Conservation (phyloP, 139 green algal species). For the Chlorella sp. region DNA sequence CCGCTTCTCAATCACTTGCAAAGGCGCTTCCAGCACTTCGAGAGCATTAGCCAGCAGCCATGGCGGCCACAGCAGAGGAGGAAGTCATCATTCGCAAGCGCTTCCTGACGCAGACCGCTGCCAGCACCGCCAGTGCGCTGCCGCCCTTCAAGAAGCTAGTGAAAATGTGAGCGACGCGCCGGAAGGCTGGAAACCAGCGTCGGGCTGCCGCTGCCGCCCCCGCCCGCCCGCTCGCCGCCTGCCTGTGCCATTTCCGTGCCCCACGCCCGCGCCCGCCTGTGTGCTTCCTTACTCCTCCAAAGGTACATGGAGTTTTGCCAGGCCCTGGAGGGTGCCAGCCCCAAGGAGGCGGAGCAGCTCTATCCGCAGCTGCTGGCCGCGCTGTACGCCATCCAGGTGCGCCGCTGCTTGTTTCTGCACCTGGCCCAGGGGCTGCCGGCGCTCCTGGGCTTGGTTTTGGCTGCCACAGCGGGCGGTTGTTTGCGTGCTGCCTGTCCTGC, state of each 20-base stretch:
- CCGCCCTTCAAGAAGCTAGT: conserved; percentile 48
- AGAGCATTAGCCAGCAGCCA: background rate
- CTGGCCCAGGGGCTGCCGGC: background rate
- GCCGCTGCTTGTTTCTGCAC: background rate
- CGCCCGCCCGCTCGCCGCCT: background rate
- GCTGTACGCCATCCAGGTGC: conserved; percentile 44
- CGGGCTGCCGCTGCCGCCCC: background rate
- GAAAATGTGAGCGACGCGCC: conserved; percentile 19
- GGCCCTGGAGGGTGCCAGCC: background rate
- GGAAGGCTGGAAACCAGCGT: background rate
- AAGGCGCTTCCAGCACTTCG: too few relatives aligned
- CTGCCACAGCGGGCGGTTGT: background rate
- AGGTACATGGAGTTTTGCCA: conserved; percentile 40
- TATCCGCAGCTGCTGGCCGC: conserved; percentile 36
- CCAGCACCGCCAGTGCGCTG: conserved; percentile 1
- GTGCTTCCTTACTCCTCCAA: background rate
- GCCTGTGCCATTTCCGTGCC: background rate
- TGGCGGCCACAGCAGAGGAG: conserved; percentile 34
- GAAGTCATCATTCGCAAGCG: conserved; percentile 52
- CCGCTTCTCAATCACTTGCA: too few relatives aligned
- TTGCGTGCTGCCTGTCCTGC: too few relatives aligned
- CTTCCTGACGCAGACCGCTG: conserved; percentile 44
- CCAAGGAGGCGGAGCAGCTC: background rate
- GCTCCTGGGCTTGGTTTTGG: background rate
- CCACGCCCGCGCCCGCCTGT: background rate